Base-by-base conservation (phyloP, 768 basidiomycete species). In the Suillus clintonianus region DNA sequence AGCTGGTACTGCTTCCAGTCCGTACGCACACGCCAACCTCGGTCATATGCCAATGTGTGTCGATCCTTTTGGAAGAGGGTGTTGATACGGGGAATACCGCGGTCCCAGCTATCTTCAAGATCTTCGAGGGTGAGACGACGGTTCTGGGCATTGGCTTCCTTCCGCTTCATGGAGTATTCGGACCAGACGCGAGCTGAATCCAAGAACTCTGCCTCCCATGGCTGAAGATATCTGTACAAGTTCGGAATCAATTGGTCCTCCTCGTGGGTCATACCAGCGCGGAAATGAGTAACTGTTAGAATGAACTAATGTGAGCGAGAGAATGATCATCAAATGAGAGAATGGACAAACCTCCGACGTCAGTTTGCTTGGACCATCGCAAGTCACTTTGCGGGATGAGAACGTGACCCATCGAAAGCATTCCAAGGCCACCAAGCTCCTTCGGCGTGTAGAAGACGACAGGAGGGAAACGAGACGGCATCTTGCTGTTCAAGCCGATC, bases 351-450 rank as follows among this genome's bases (percentile, higher is more conserved):
- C 92, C 93, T 65, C 93, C 94, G 32, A 94, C 90, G 71, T 99
- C 97, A 24, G 97, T 99, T 76, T 99, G 97, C 75, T 97, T 99
- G 42, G 93, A 95, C 95, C 95, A 99, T 62, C 97, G 86, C 37
- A 99, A 85, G 72, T 99, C 97, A 71, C 94, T 96, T 74, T 99
- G 97, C 47, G 97, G 97, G 64, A 99, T 99, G 58, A 99, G 83
- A 57, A 99, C 96, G 76, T 98, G 97, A 14, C 97, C 97, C 97
- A 99, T 99, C 3, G 95, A 98, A 71, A 99, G 82, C 97, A 98
- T 98, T 60, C 97, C 97, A 50, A 99, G 87, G 75, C 97, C 97
- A 74, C 97, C 97, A 37, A 99, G 81, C 83, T 99, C 97, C 89
- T 98, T 98, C 0, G 95, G 96, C 7, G 94, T 96, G 74, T 97